Evolutionary conservation across 306 rosid genomes (phyloP).

Genomic region (Vicia villosa): DNA sequence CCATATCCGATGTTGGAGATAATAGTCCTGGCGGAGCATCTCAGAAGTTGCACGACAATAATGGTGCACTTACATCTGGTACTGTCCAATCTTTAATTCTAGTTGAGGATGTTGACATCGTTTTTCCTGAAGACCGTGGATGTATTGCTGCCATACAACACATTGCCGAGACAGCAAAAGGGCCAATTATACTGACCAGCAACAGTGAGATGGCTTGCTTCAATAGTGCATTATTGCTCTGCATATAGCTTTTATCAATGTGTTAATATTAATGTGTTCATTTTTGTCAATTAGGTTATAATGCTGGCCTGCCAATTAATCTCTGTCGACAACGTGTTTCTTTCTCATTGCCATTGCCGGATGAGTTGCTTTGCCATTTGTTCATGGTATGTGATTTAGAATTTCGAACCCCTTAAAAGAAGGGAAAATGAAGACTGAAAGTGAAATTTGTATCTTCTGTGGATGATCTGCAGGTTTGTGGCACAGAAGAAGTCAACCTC

Average conservation of each 20-base stretch:
- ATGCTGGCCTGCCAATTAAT: slow-evolving; percentile 61
- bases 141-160: slow-evolving; percentile 76
- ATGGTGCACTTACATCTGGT: slow-evolving; percentile 32
- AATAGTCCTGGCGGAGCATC: slow-evolving; percentile 38
- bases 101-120: slow-evolving; percentile 84
- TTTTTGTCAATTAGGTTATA: slow-evolving; percentile 58
- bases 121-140: slow-evolving; percentile 84
- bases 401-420: slow-evolving; percentile 9
- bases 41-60: slow-evolving; percentile 35
- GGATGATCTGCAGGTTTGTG: slow-evolving; percentile 68
- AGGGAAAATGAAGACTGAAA: slow-evolving; percentile 22
- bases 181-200: slow-evolving; percentile 94
- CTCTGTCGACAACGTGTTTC: slow-evolving; percentile 53
- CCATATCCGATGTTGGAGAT: slow-evolving; percentile 55
- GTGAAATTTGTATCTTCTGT: slow-evolving; percentile 26
- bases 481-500: slow-evolving; percentile 56
- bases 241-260: slow-evolving; percentile 27
- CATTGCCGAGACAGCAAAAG: slow-evolving; percentile 72
- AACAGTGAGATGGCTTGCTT: slow-evolving; percentile 68
- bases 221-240: slow-evolving; percentile 20
- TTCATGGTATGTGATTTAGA: slow-evolving; percentile 57
- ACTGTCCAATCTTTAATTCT: slow-evolving; percentile 63
- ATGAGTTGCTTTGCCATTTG: slow-evolving; percentile 68
- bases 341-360: slow-evolving; percentile 64
- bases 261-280: not conserved